phyloP scores from a whole-genome alignment of 768 basidiomycete genomes.

The Phlebiopsis gigantea region DNA sequence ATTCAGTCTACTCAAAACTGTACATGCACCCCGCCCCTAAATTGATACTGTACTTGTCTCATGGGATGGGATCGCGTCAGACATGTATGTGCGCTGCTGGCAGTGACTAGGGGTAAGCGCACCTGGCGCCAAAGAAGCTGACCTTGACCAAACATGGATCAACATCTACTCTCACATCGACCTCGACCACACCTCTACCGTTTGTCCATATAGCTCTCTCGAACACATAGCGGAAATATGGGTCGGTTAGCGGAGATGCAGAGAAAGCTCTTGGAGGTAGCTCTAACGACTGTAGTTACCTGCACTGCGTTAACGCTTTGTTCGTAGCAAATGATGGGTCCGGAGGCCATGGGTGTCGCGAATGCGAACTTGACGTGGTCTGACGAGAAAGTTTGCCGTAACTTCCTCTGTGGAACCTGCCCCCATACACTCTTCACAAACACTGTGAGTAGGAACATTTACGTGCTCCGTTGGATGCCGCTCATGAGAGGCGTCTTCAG shows the following conservation, averaged over 20 bases:
- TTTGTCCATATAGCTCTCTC: not conserved
- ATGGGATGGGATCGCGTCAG: too few species aligned
- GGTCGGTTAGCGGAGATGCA: constrained; percentile 97
- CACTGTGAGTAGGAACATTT: constrained; percentile 56
- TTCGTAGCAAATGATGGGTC: constrained; percentile 99
- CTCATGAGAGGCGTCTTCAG: constrained; percentile 35
- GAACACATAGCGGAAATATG: constrained; percentile 43
- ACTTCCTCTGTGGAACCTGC: constrained; percentile 98
- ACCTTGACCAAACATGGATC: constrained; percentile 10
- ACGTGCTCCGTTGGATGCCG: not conserved
- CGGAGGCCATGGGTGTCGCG: constrained; percentile 96
- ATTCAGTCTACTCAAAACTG: too few species aligned
- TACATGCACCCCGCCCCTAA: too few species aligned
- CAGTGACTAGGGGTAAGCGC: too few species aligned
- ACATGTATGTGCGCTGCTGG: too few species aligned
- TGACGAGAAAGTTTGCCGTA: constrained; percentile 97
- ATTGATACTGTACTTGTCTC: too few species aligned
- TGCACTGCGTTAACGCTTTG: constrained; percentile 8
- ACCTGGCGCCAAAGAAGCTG: too few species aligned
- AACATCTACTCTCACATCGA: not conserved
- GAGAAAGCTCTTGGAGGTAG: constrained; percentile 79
- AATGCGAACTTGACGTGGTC: constrained; percentile 91
- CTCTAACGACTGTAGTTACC: constrained; percentile 15
- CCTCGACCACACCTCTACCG: not conserved
- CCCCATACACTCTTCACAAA: constrained; percentile 97